phyloP scores from a whole-genome alignment of 495 filamentous ascomycete species.

The Sporormia fimetaria region DNA sequence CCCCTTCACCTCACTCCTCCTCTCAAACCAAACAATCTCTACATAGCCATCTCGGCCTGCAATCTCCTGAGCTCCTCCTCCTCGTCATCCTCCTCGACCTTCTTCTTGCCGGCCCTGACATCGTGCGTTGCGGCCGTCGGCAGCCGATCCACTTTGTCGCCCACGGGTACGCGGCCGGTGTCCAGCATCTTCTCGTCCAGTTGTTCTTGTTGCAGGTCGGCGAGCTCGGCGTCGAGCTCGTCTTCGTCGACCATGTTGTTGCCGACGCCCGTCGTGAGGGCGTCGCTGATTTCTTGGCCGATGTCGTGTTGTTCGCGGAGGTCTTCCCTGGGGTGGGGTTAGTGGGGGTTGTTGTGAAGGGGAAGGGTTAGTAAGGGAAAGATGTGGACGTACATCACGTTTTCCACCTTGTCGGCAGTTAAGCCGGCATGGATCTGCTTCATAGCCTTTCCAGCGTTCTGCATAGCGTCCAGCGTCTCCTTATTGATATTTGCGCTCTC shows the following conservation, averaged over 20 bases:
- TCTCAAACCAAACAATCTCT: no score
- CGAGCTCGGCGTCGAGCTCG: conserved; percentile 71
- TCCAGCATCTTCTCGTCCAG: conserved; percentile 90
- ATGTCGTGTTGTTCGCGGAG: conserved; percentile 85
- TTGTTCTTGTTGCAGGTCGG: conserved; percentile 68
- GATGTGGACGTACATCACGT: conserved; percentile 67
- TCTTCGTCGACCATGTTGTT: conserved; percentile 70
- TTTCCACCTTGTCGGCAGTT: conserved; percentile 84
- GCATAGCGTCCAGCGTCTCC: conserved; percentile 90
- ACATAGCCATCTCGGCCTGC: conserved; percentile 97
- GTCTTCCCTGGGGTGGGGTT: conserved; percentile 55
- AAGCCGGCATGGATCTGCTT: conserved; percentile 79
- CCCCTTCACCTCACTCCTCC: no score
- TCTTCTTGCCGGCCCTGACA: conserved; percentile 45
- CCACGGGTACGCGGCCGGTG: conserved; percentile 66
- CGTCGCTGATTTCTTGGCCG: conserved; percentile 80
- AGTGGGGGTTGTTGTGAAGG: not conserved
- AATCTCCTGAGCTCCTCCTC: conserved; percentile 89
- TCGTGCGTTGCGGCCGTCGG: conserved; percentile 61
- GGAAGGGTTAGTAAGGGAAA: conserved; percentile 1
- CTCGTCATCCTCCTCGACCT: conserved; percentile 76
- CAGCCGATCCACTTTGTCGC: conserved; percentile 57
- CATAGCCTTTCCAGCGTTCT: conserved; percentile 81
- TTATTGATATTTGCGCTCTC: conserved; percentile 98
- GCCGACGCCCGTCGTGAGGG: conserved; percentile 61